Evolutionary conservation across 148 eudicot species (phyloP), one percentile per base, ranked within the genome.

Genomic region (Gaultheria prostrata): DNA sequence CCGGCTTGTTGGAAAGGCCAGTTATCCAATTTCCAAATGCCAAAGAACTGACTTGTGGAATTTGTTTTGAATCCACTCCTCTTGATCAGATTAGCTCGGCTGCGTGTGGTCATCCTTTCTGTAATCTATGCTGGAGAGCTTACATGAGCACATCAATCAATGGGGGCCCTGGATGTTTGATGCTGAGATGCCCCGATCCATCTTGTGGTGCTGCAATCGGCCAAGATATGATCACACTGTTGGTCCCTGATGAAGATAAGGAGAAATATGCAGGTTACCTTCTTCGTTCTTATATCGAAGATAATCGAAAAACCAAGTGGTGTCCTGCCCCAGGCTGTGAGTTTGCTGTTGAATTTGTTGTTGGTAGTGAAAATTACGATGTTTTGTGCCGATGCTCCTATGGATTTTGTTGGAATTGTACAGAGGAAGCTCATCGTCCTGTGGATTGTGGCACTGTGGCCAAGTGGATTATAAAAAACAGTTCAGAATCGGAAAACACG

Each of bases 281-380:
- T 51, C 85, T 92, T 15, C 83, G 90, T 71, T 92, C 95, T 80
- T 94, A 86, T 83, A 77, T 94, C 28, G 89, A 84, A 86, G 85
- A 88, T 65, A 88, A 83, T 76, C 83, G 85, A 83, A 85, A 91
- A 91, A 94, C 85, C 53, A 93, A 93, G 79, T 93, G 93, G 93
- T 93, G 95, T 84, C 95, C 95, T 84, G 92, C 88, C 33, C 95
- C 94, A 49, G 93, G 90, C n/a, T 91, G 95, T 78, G 93, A 91
- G 21, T 83, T 82, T 85, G 94, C 93, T 51, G 87, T 91, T 79
- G 91, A 87, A 75, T 91, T 88, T 87, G 87, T 80, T 78, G 85
- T 59, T 82, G 91, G 92, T 14, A 89, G 88, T 77, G 92, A 84
- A 78, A 87, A 67, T 82, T 92, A 84, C 71, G 93, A 91, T 74